phyloP scores from a whole-genome alignment of 345 rosid genomes.

The Erodium maritimum region DNA sequence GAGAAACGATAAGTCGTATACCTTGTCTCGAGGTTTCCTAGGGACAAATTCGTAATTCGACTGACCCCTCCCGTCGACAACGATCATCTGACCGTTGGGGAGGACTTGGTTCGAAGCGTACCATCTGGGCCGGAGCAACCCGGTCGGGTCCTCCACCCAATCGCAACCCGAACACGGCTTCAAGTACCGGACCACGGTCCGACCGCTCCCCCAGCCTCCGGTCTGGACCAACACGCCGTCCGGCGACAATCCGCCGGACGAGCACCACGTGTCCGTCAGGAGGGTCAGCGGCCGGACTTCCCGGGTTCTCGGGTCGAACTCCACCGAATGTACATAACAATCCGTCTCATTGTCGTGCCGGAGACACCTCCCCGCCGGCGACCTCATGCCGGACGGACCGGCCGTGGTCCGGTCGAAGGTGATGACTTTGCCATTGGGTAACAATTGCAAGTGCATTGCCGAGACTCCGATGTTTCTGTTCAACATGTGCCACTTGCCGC shows the following conservation, averaged over 20 bases:
- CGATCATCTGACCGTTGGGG: constrained; percentile 13
- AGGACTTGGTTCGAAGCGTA: constrained; percentile 18
- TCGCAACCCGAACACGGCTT: constrained; percentile 15
- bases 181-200: constrained; percentile 13
- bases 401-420: constrained; percentile 13
- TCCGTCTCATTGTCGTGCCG: constrained; percentile 1
- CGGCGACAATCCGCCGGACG: constrained; percentile 15
- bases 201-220: constrained; percentile 19
- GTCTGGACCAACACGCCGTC: constrained; percentile 25
- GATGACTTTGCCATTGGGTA: constrained; percentile 17
- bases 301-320: constrained; percentile 6
- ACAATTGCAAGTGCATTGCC: constrained; percentile 21
- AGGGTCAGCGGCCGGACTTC: constrained; percentile 16
- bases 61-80: constrained; percentile 11
- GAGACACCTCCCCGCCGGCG: constrained; percentile 14
- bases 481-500: constrained; percentile 17
- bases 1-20: constrained; percentile 18
- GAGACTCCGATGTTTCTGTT: constrained; percentile 18
- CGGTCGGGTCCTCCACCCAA: constrained; percentile 11
- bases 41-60: constrained; percentile 13
- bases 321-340: constrained; percentile 23
- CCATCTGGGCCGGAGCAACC: constrained; percentile 12
- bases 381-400: constrained; percentile 17
- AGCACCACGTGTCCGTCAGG: constrained; percentile 22
- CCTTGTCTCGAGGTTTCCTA: neutral